Evolutionary conservation across 768 basidiomycete genomes (phyloP), one percentile per base, ranked within the genome.

Genomic region (Mycena maculata): DNA sequence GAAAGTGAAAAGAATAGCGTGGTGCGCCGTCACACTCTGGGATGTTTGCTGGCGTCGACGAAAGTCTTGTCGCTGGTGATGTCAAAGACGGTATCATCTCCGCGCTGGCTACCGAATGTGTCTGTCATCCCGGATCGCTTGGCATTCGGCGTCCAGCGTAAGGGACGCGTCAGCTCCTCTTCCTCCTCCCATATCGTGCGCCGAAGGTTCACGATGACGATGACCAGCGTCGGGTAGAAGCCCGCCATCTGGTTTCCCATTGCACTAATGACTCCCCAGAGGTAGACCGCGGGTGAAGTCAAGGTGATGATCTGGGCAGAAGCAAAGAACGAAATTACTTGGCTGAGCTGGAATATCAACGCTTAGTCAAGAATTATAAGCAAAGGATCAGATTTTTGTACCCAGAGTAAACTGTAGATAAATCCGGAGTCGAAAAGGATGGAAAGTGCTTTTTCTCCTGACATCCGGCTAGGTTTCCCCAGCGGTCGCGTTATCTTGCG

Each of bases 271-370:
- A 60, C 58, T 60, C 58, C 47, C 58, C 58, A 60, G 47, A 60
- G 58, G 47, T 49, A 60, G 47, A 60, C 58, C 47, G 58, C 58
- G 47, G 58, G 58, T 39, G 58, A 60, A 48, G 47, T 60, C 58
- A 60, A 60, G 58, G 58, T 60, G 45, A 58, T 58, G 56, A 60
- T 38, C 15, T 60, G n/a, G 58, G 42, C 56, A 20, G 45, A 27
- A 60, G 58, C 58, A 47, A 60, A 49, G 47, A 60, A 48, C 58
- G 58, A 60, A 49, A 60, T 60, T 39, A 60, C 25, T 39, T 60
- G 58, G 58, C 58, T 60, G 58, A 60, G 47, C 58, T 60, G 58
- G 58, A 59, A 59, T 59, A 59, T 59, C 58, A 42, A 59, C 31
- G 28, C 44, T 59, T 59, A 13, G 58, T 59, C 58, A 59, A 45